Base-by-base conservation (phyloP, 1,139 yeast genomes). In the Debaryomyces singareniensis region DNA sequence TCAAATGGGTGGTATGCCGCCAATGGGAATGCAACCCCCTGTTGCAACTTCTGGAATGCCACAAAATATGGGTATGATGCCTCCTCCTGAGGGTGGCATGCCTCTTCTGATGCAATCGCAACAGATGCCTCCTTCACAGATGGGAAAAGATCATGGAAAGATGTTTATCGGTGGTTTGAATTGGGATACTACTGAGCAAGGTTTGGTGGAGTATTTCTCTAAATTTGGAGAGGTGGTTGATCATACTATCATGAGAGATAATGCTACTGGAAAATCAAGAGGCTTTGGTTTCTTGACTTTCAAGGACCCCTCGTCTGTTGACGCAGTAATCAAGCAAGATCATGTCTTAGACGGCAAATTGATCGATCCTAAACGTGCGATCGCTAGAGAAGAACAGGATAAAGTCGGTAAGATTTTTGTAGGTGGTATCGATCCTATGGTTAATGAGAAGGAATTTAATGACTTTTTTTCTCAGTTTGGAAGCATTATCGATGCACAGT, bases 141-240 rank as follows among this genome's bases (percentile, higher is more conserved):
- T 65, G 39, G 71, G 71, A 9, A 57, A 51, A 33, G 71, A 62
- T 29, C 72, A 74, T 38, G 95, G 96, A 34, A 91, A 91, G 53
- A 87, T 93, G 96, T 91, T 91, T 53, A 78, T 91, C 54, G 99
- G 99, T 42, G 99, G 99, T 31, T 75, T 91, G 44, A 93, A 91
- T 49, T 91, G 98, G 98, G 98, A 91, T 50, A 91, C 99, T 16
- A 81, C 94, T 5, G 98, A 91, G 49, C 95, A 79, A 36, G 74
- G 77, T 16, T 58, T 91, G 55, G 78, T 75, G 39, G 79, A 78
- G 35, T 91, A 91, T 56, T 91, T 91, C 55, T 69, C 81, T 32
- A 83, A 91, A 55, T 91, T 76, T 55, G 99, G 99, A 44, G 93
- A 83, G 41, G 93, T 91, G 31, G 57, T 76, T 24, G 97, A 91